Base-by-base conservation (phyloP, 345 rosid genomes). In the Gossypium longicalyx region DNA sequence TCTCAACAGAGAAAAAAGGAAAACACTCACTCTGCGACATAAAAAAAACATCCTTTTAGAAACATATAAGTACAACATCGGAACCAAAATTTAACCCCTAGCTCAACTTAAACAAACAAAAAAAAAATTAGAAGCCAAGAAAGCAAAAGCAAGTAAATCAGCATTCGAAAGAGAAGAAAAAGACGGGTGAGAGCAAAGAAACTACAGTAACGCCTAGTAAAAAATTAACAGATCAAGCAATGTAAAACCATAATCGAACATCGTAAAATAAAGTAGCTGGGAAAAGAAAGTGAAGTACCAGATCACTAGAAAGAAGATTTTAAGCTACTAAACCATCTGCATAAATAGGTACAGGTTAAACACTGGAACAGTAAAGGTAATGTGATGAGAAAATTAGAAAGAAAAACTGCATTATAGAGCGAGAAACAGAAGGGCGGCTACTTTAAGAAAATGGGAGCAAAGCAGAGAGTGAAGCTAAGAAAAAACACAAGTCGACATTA, bases 401-500 rank as follows among this genome's bases (percentile, higher is more conserved):
- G 41, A 34, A 34, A 34, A 34, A 34, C 41, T 34, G 41, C 7
- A 10, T 48, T 10, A 4, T 13, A 2, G 80, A 72, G 27, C 20
- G 23, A 4, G 70, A 41, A 5, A 44, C 43, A 77, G 2, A 38
- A 64, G n/a, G 27, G 79, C 70, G 71, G 66, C 76, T 77, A 58
- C 71, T 81, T 84, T 76, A 77, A 81, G 88, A n/a, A n/a, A 67
- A 82, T 84, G 83, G 22, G 79, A 83, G 84, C 74, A 73, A 54
- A 71, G 15, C 19, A 9, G 51, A 49, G 73, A 69, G 12, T 19
- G 64, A 15, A 13, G 41, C 38, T 47, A 22, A 22, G 54, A 22
- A 13, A 20, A 45, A 29, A 34, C 7, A 4, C 38, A 34, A 34
- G 38, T 34, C 38, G 4, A 34, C 38, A 34, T 6, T 9, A 61